Percentiles rank a stretch among this genome's conserved stretches.
These are phyloP conservation scores for Podila minutissima DNA, from an alignment of 192 early-diverging fungal species.

Conservation along the genomic window DNA sequence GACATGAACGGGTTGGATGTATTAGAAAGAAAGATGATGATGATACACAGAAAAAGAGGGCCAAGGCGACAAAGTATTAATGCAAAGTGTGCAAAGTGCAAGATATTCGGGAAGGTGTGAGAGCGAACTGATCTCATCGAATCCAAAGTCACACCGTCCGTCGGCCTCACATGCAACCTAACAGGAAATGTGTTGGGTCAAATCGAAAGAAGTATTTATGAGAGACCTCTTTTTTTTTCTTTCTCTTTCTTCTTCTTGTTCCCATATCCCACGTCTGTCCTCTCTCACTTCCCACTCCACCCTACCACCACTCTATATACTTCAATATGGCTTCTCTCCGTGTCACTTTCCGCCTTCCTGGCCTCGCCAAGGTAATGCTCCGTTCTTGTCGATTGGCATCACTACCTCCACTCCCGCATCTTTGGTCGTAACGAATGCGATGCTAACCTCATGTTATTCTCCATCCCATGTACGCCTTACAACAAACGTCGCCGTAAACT, in stretches of 20 bases:
- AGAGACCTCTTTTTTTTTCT: background rate
- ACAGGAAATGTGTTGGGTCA: too few species aligned
- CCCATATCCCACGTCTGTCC: background rate
- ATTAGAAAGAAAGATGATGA: too few species aligned
- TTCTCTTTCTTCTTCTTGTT: background rate
- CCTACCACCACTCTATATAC: background rate
- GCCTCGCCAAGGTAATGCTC: constrained; percentile 22
- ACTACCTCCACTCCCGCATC: background rate
- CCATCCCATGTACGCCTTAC: background rate
- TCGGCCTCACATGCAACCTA: background rate
- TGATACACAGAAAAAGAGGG: too few species aligned
- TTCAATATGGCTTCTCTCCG: constrained; percentile 24
- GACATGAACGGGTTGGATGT: too few species aligned
- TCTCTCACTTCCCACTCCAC: background rate
- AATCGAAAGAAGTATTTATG: too few species aligned
- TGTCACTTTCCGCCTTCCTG: constrained; percentile 23
- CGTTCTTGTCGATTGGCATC: too few species aligned
- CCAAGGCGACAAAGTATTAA: background rate
- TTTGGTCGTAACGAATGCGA: background rate
- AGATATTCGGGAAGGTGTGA: background rate
- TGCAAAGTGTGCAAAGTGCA: background rate
- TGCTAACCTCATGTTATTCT: too few species aligned
- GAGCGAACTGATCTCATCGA: constrained; percentile 2
- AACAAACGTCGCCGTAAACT: too few species aligned
- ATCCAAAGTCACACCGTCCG: constrained; percentile 12